These are phyloP conservation scores for Canna indica DNA, from an alignment of 176 grass and related monocot species.

Conservation along the genomic window DNA sequence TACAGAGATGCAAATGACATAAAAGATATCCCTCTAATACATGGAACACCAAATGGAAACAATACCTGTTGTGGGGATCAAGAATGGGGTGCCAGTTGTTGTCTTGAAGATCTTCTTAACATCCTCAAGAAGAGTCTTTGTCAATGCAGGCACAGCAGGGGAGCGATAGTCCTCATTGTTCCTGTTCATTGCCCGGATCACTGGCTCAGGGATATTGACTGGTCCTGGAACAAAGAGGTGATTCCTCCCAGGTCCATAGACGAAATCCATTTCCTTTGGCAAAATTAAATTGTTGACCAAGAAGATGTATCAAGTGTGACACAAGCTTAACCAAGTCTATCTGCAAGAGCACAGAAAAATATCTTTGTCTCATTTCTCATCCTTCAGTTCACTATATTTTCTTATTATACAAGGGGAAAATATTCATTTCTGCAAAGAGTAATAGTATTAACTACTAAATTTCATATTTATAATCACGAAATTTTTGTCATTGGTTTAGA, in stretches of 20 bases:
- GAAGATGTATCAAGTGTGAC: not conserved
- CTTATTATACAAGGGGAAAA: not conserved
- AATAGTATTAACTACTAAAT: too few species aligned
- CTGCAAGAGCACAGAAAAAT: not conserved
- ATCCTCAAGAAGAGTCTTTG: slow-evolving; percentile 80
- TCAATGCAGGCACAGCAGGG: slow-evolving; percentile 61
- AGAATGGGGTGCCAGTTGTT: slow-evolving; percentile 65
- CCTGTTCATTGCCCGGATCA: slow-evolving; percentile 82
- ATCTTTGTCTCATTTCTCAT: not conserved
- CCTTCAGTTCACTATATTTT: not conserved
- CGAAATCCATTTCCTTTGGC: slow-evolving; percentile 57
- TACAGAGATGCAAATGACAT: not conserved
- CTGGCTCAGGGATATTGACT: slow-evolving; percentile 85
- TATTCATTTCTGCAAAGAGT: too few species aligned
- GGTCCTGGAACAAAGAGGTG: slow-evolving; percentile 93
- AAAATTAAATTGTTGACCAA: not conserved
- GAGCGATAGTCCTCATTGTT: slow-evolving; percentile 98
- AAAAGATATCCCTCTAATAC: not conserved
- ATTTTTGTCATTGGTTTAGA: too few species aligned
- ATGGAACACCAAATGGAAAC: not conserved
- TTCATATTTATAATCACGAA: too few species aligned
- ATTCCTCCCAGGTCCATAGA: slow-evolving; percentile 76
- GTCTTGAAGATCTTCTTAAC: slow-evolving; percentile 99
- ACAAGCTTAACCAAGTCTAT: not conserved
- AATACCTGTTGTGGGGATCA: slow-evolving; percentile 78